Base-by-base conservation (phyloP, 257 asterid genomes). In the Misopates orontium region DNA sequence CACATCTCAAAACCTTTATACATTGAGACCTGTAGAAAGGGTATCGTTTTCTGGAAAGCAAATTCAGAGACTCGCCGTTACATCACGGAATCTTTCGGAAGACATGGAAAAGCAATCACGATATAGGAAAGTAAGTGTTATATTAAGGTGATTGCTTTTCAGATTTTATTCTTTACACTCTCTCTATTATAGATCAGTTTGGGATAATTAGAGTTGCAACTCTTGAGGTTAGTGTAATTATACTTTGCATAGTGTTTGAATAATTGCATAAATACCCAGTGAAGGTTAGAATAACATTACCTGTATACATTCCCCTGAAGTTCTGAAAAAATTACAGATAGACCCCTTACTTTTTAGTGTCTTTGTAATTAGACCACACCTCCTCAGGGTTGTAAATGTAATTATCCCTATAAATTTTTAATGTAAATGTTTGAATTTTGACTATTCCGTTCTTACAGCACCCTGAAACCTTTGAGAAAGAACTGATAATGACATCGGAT, bases 401-500 rank as follows among this genome's bases (percentile, higher is more conserved):
- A 49, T 48, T 44, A n/a, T 42, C 14, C 31, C 45, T 28, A 48
- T 21, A 51, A 60, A 44, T 57, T 48, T 64, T 15, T 42, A 24
- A 41, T 61, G 36, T 36, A 47, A 20, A 45, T 69, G 22, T 44
- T 64, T 73, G 12, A 59, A 44, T 44, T 32, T 56, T 62, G 65
- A 78, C 74, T 58, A 18, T 36, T 25, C 44, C 47, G 55, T 60
- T 76, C 56, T 67, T 75, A 60, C 87, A 89, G 95, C 83, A 84
- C 71, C 55, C 77, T 7, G 98, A 89, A 75, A 85, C 93, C 16
- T 85, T 92, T 66, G 96, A 80, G 51, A 89, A 85, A 71, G 98
- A 92, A 83, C 79, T 92, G 25, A 74, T 85, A 41, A 88, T 91
- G 96, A 91, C 98, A 47, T 89, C 98, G 23, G 96, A 91, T 78